Percentiles rank a stretch among this genome's conserved stretches.
These are phyloP conservation scores for Angophora floribunda DNA, from an alignment of 345 rosid species.

Conservation along the genomic window DNA sequence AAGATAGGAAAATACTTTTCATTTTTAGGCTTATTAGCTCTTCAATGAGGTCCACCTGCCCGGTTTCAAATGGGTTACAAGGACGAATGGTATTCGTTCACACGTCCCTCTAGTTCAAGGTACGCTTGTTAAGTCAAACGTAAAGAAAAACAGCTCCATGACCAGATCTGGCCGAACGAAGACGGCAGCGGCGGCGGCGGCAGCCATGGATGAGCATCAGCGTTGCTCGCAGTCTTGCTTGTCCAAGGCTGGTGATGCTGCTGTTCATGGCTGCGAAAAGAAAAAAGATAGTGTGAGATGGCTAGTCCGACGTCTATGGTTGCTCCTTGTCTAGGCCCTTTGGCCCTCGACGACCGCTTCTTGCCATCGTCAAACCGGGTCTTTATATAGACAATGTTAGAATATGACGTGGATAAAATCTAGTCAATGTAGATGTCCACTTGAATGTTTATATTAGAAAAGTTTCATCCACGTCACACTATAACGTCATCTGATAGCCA, in stretches of 20 bases:
- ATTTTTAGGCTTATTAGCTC: neutral
- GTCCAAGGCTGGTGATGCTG: neutral
- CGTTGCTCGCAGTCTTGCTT: neutral
- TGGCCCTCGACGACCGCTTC: neutral
- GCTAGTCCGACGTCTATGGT: neutral
- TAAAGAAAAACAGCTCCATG: neutral
- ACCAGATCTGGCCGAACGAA: neutral
- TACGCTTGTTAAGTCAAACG: neutral
- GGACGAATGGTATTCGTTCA: neutral
- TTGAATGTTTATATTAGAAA: neutral
- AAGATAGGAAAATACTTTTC: neutral
- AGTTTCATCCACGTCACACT: neutral
- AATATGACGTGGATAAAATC: neutral
- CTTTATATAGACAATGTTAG: neutral
- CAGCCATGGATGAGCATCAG: neutral
- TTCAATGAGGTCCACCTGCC: neutral
- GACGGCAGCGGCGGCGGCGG: neutral
- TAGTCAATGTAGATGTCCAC: neutral
- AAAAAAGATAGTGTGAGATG: neutral
- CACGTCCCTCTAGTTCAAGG: neutral
- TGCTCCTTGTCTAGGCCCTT: neutral
- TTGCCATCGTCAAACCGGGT: fast-evolving
- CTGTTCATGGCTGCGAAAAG: neutral
- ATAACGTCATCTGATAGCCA: fast-evolving
- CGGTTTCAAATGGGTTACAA: neutral